These are phyloP conservation scores for Penicillium egyptiacum DNA, from an alignment of 495 filamentous ascomycete species.

Conservation along the genomic window DNA sequence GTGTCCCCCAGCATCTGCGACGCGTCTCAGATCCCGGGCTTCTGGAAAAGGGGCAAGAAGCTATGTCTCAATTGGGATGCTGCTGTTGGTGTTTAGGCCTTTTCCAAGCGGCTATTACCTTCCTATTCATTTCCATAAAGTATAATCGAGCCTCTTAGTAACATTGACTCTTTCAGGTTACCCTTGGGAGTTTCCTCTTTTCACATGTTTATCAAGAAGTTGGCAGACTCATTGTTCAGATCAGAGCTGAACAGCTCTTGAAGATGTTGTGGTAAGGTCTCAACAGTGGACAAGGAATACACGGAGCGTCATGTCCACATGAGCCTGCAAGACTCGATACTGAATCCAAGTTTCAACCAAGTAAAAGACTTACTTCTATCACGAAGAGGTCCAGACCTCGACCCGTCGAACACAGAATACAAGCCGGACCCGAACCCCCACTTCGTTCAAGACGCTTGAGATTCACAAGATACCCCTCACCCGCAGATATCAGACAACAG, in stretches of 20 bases:
- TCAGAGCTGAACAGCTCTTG: neutral
- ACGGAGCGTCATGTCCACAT: neutral
- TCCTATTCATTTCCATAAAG: neutral
- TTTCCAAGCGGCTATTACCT: neutral
- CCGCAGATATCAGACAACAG: constrained; percentile 6
- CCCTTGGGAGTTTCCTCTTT: neutral
- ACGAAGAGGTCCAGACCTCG: constrained; percentile 3
- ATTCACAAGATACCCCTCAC: neutral
- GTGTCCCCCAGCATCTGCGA: constrained; percentile 11
- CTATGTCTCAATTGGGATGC: constrained; percentile 22
- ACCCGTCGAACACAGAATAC: constrained; percentile 3
- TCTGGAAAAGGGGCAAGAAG: constrained; percentile 24
- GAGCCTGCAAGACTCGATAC: constrained; percentile 1
- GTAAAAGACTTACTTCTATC: neutral
- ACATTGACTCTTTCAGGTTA: neutral
- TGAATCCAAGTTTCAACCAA: constrained; percentile 2
- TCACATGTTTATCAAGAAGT: neutral
- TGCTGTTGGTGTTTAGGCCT: constrained; percentile 19
- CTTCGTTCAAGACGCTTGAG: neutral
- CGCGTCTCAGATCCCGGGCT: constrained; percentile 12
- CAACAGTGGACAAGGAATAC: neutral
- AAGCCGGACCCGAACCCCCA: neutral
- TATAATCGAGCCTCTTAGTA: neutral
- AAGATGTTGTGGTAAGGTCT: neutral
- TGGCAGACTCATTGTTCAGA: neutral